Percentiles rank a stretch among this genome's conserved stretches.
Evolutionary conservation across 768 basidiomycete genomes (phyloP).

Genomic region (Psilocybe cyanescens): DNA sequence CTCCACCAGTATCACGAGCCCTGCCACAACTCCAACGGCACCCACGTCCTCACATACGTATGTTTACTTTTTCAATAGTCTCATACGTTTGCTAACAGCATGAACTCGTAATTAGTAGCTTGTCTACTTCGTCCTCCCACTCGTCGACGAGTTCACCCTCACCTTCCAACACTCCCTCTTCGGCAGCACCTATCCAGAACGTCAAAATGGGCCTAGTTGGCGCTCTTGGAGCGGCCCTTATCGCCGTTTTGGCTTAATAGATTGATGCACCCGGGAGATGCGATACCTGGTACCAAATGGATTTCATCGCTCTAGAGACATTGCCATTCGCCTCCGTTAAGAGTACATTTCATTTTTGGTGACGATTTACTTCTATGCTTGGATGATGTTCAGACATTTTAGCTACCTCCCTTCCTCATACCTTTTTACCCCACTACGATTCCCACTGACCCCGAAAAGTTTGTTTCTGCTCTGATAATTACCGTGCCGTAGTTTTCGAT

Average conservation of each 20-base stretch:
- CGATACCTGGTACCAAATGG: not conserved
- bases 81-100: not conserved
- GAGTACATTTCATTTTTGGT: not conserved
- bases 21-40: constrained; percentile 21
- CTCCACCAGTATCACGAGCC: constrained; percentile 18
- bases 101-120: too few relatives aligned
- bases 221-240: constrained; percentile 13
- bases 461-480: not conserved
- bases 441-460: not conserved
- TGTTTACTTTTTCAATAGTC: constrained; percentile 7
- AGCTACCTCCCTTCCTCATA: not conserved
- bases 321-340: not conserved
- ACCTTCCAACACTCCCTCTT: constrained; percentile 19
- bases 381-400: not conserved
- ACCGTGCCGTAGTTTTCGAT: not conserved
- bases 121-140: not conserved
- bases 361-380: not conserved
- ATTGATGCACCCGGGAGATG: not conserved
- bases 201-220: constrained; percentile 4
- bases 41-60: constrained; percentile 2
- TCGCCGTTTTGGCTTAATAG: constrained; percentile 10
- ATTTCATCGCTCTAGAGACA: not conserved
- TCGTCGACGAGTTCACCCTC: not conserved
- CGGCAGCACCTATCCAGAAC: constrained; percentile 23
- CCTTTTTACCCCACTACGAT: not conserved